These are phyloP conservation scores for Coccinonectria pachysandricola DNA, from an alignment of 2,329 filamentous ascomycete species.

Conservation along the genomic window DNA sequence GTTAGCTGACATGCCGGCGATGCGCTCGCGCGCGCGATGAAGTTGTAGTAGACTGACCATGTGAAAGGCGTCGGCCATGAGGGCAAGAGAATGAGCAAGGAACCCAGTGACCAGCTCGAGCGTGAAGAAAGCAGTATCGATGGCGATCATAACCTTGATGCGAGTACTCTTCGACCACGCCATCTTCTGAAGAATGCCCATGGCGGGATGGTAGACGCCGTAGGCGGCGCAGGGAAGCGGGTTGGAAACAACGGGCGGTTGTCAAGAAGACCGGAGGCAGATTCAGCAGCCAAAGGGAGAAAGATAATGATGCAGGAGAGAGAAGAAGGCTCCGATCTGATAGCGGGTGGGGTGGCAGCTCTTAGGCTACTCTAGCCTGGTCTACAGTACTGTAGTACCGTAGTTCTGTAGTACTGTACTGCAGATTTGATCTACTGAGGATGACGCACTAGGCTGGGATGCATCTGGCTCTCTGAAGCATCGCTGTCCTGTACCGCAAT, in stretches of 20 bases:
- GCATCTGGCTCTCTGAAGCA: too few species aligned
- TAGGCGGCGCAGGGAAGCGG: slow-evolving; percentile 1
- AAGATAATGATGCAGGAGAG: neutral
- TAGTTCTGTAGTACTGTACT: too few species aligned
- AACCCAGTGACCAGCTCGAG: slow-evolving; percentile 81
- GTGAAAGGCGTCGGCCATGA: slow-evolving; percentile 96
- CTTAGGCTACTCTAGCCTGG: too few species aligned
- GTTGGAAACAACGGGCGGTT: too few species aligned
- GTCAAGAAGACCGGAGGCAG: slow-evolving; percentile 5
- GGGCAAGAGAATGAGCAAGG: slow-evolving; percentile 77
- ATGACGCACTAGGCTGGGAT: too few species aligned
- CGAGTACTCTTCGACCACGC: slow-evolving; percentile 84
- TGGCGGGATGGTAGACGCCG: slow-evolving; percentile 8
- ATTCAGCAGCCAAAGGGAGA: slow-evolving; percentile 3
- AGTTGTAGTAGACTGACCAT: slow-evolving; percentile 54
- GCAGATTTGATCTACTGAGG: too few species aligned
- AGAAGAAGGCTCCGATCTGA: slow-evolving; percentile 2
- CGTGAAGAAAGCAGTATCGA: slow-evolving; percentile 83
- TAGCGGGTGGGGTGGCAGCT: too few species aligned
- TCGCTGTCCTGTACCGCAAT: too few species aligned
- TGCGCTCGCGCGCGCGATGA: slow-evolving; percentile 1
- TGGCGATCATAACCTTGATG: slow-evolving; percentile 85
- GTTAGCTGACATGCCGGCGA: slow-evolving; percentile 7
- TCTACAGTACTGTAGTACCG: too few species aligned
- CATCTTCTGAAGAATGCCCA: slow-evolving; percentile 43